Base-by-base conservation (phyloP, 768 basidiomycete species). In the Suillus americanus region DNA sequence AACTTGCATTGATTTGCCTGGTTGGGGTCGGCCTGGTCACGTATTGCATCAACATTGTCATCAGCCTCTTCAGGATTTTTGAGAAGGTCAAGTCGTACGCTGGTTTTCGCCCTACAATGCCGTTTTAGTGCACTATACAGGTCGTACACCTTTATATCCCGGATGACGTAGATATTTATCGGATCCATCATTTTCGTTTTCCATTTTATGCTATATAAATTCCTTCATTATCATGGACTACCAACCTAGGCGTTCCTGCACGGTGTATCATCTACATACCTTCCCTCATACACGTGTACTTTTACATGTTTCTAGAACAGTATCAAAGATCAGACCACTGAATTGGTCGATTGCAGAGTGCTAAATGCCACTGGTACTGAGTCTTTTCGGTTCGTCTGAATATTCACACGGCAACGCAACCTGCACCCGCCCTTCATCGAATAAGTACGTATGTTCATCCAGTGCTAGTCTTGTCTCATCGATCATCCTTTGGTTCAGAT, bases 51-150 rank as follows among this genome's bases (percentile, higher is more conserved):
- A 95, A 91, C 74, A 85, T 96, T 67, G 80, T 94, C 68, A 94
- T 96, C 70, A 90, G 89, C 66, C 82, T 95, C 30, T 95, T 87
- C 78, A 82, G 93, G 67, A 92, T 95, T 64, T 93, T 95, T 69
- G 92, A 95, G 75, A 94, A 94, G 78, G 90, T 94, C 66, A 94
- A 95, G 77, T 89, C 89, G 70, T 86, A 85, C 65, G 82, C 82
- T 20, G 78, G 79, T 56, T 71, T 75, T 41, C 66, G 75, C 41
- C 70, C 23, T 41, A 59, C 57, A 57, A 38, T 9, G 23, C 35
- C 35, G 14, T 56, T 56, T 23, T 56, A 57, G 38, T 16, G 23
- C 25, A 25, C 18, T 40, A 25, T 16, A 7, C 30, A 18, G 18
- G 18, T 25, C 14, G 25, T 51, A 9, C 16, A 28, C 35, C 6